Evolutionary conservation across 2,329 filamentous ascomycete genomes (phyloP), one percentile per base, ranked within the genome.

Genomic region (Colletotrichum paranaense): DNA sequence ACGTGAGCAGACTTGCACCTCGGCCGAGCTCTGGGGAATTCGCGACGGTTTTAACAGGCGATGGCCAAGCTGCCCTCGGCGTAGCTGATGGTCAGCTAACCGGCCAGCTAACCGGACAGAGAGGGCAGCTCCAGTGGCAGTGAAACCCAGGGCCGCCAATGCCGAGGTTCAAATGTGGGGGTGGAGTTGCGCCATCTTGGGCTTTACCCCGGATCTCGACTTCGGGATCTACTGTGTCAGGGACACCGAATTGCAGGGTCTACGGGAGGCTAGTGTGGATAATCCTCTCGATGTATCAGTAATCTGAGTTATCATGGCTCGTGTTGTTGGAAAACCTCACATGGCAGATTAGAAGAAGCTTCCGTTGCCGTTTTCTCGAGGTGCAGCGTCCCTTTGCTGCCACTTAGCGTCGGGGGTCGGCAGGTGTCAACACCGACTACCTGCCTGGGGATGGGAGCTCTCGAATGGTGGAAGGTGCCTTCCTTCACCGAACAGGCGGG

Each of bases 161-260:
- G 73, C 73, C 73, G 73, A 75, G 73, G 73, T 75, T 60, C 71
- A 73, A 65, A 42, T 67, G 73, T 74, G 73, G 73, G 73, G 66
- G 63, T 67, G 62, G 68, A 67, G 62, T 72, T 68, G 32, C 28
- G 53, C 59, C 69, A 62, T 68, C 49, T 56, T 35, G 49, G 30
- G 14, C 5, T 38, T 57, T 52, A 74, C 63, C 72, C 72, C 59
- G 63, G 68, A 72, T 72, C 63, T 67, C 55, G 35, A 72, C 38
- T 62, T 72, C 63, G 62, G 68, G 60, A 73, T 66, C 60, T 73
- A 35, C 32, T 35, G 11, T 35, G 11, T 35, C 32, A 46, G 49
- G 12, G 30, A 14, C 19, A 42, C 19, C 38, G 30, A 12, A 24
- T 11, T 14, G 8, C 9, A 42, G 42, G n/a, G 19, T 58, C 57